Evolutionary conservation across 169 alveolate genomes (phyloP).

Genomic region (Eimeria maxima): DNA sequence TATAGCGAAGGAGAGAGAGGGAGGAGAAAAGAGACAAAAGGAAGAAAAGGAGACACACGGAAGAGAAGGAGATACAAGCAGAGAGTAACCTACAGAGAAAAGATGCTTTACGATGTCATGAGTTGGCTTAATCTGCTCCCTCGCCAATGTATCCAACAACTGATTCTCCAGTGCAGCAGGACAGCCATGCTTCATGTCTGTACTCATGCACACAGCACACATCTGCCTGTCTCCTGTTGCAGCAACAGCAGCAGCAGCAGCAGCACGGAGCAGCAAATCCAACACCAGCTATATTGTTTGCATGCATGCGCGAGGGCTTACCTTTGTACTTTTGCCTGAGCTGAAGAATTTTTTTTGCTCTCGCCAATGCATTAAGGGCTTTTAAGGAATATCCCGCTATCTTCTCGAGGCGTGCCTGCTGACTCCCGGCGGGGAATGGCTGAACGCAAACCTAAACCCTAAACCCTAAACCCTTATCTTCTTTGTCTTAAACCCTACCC

Average conservation of each 20-base stretch:
- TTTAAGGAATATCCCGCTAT: conserved; percentile 51
- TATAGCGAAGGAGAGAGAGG: background rate
- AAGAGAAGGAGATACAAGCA: background rate
- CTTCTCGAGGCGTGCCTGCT: conserved; percentile 58
- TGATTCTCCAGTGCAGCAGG: conserved; percentile 73
- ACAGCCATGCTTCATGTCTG: conserved; percentile 64
- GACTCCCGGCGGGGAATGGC: conserved; percentile 80
- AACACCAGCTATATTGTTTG: background rate
- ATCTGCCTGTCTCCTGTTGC: background rate
- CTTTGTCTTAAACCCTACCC: background rate
- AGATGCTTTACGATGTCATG: conserved; percentile 72
- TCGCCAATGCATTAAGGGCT: conserved; percentile 68
- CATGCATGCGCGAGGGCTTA: background rate
- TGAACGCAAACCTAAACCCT: conserved; percentile 36
- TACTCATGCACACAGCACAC: background rate
- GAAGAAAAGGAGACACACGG: conserved; percentile 3
- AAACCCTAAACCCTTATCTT: conserved; percentile 24
- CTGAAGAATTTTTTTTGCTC: conserved; percentile 75
- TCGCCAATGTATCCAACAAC: conserved; percentile 70
- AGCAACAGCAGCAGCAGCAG: background rate
- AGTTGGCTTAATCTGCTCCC: conserved; percentile 78
- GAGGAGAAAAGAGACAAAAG: too few species aligned
- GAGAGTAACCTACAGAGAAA: background rate
- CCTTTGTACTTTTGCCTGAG: conserved; percentile 69
- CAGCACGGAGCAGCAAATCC: background rate